Evolutionary conservation across 2,329 filamentous ascomycete genomes (phyloP), one percentile per base, ranked within the genome.

Genomic region (Parastagonospora avenae): DNA sequence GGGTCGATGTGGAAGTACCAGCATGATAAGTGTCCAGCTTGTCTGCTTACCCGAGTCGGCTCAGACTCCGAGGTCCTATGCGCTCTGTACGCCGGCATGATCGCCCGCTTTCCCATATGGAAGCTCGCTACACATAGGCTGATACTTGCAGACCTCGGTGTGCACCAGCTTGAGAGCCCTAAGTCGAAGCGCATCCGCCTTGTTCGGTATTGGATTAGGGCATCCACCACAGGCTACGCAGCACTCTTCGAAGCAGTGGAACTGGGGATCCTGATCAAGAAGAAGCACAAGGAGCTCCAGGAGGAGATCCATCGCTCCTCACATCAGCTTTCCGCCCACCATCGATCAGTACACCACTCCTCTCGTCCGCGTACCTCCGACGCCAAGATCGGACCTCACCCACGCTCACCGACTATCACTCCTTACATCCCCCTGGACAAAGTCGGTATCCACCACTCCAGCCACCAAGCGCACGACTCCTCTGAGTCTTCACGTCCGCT

Each of bases 41-140:
- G 70, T 30, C 64, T 72, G 39, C 57, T 72, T 8, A 54, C 66
- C 8, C 59, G 69, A 1, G 61, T 73, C 2, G 68, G 67, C 3
- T 57, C 55, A 2, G 63, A 72, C 19, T 28, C 42, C 4, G 28
- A 52, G 8, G 64, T 66, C 3, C 29, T 68, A 1, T 58, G 57
- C 24, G 66, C 68, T 6, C 51, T 72, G 16, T 60, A 68, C 4
- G 59, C 60, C 7, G 63, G 64, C 5, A 64, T 69, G 58, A 57
- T 67, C 2, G 64, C 60, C 2, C 57, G 58, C 28, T 56, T 58
- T 12, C 51, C 38, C 1, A 41, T 19, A 0, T 45, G 43, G 27
- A 48, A 44, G 37, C 30, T 46, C 32, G 24, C 19, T n/a, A 39
- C 27, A 28, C 31, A 31, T 8, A 46, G 50, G 12, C n/a, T 45